Base-by-base conservation (phyloP, 495 filamentous ascomycete species). In the Trichocladium uniseriatum region DNA sequence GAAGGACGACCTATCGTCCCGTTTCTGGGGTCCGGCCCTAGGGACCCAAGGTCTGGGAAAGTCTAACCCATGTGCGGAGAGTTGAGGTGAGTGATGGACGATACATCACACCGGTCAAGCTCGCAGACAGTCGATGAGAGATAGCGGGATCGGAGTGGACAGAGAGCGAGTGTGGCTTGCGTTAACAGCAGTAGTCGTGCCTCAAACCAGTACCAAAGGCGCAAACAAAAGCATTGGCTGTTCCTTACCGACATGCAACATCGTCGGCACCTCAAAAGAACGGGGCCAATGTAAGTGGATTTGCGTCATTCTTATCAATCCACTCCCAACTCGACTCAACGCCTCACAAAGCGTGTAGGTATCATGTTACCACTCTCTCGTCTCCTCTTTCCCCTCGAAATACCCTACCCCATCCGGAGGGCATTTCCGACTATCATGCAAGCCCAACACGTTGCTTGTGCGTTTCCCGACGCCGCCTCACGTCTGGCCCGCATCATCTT, bases 161-260 rank as follows among this genome's bases (percentile, higher is more conserved):
- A 35, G 14, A 15, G 19, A 43, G 39, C 47, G 32, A 49, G n/a
- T 32, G 36, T 34, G 45, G 45, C 45, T 41, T 42, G 38, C 47
- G 19, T 49, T 14, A 27, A 19, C 37, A 38, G 18, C 37, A 20
- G 19, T 1, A 9, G 16, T 31, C 43, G 46, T 39, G 20, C n/a
- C 2, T 32, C n/a, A 21, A 7, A 28, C n/a, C n/a, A n/a, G n/a
- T 48, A 24, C 18, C 6, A 20, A 16, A 24, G 20, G 27, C 27
- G 4, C 16, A 29, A 11, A 31, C 15, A 13, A 1, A 11, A 16
- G 10, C 45, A 18, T 27, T 20, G 45, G 36, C 27, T 39, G 27
- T 15, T 28, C 18, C 21, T 19, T 20, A 20, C 13, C 27, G 37
- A 13, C 15, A 37, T 13, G 24, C 24, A 27, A 24, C 28, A 31